Evolutionary conservation across 2,329 filamentous ascomycete species (phyloP), one percentile per base, ranked within the genome.

Genomic region (Microdochium bolleyi): DNA sequence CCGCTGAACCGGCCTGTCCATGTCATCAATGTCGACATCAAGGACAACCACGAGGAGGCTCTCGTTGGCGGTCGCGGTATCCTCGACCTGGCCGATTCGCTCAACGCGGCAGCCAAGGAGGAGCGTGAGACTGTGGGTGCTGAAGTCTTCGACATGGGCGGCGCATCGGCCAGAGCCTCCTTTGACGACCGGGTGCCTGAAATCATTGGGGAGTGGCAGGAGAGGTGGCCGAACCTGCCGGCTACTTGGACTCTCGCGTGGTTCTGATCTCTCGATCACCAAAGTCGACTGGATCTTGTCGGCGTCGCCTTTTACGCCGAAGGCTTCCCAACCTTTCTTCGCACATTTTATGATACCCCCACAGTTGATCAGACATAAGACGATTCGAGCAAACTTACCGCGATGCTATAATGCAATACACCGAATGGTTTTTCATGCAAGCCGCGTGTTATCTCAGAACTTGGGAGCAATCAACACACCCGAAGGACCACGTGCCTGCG

Each of bases 1-100:
- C 87, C 89, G 3, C 76, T 99, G 53, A 99, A 99, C 68, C 78
- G 90, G 2, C 92, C 94, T 0, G 94, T 99, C 0, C 94, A 99
- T 66, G 89, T 99, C 53, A 95, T 99, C 76, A 99, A 99, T 62
- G 87, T 99, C 52, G 94, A 99, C 67, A 99, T 99, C 64, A 92
- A 88, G 69, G 94, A 99, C 71, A 99, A 97, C 64, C 94, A 97
- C 64, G 92, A 99, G 68, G 94, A 99, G 70, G 94, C 94, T 0
- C 78, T 92, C 22, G 81, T 96, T 2, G 94, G 94, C 10, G 94
- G 94, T 1, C 84, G 87, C 60, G 94, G 89, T 48, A 99, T 99
- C 54, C 77, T 97, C 37, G 94, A 99, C 64, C 77, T 99, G 34
- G 94, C 94, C 1, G 83, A 92, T 63, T 84, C 83, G 30, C 73